Conservation (phyloP, 768 basidiomycete genomes). For the Jaapia argillacea region DNA sequence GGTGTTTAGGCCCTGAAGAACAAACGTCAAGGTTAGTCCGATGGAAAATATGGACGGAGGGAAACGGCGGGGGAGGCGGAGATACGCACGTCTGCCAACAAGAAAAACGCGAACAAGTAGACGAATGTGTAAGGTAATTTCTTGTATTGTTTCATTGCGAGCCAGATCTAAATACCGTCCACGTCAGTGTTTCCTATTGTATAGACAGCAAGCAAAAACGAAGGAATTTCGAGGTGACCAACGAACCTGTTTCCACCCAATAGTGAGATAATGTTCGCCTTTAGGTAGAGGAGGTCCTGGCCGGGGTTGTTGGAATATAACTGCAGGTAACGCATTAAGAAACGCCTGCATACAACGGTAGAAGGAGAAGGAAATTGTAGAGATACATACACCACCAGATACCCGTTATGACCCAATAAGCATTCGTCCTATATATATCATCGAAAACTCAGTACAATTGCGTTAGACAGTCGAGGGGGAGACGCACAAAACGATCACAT, state of each 20-base stretch:
- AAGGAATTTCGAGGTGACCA: constrained; percentile 1
- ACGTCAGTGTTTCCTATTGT: constrained; percentile 22
- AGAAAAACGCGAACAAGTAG: constrained; percentile 68
- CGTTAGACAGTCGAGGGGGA: neutral
- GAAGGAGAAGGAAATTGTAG: no score
- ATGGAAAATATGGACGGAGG: neutral
- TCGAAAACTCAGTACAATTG: neutral
- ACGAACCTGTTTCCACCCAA: constrained; percentile 85
- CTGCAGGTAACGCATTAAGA: no score
- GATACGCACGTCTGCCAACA: constrained; percentile 62
- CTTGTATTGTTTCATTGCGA: constrained; percentile 64
- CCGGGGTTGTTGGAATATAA: constrained; percentile 78
- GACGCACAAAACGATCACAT: constrained; percentile 57
- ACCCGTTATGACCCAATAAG: constrained; percentile 69
- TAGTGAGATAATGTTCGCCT: constrained; percentile 65
- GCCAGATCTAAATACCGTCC: no score
- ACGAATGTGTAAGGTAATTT: constrained; percentile 74
- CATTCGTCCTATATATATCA: constrained; percentile 41
- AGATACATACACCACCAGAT: constrained; percentile 77
- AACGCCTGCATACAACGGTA: neutral
- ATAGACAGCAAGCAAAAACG: neutral
- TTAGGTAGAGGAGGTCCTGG: constrained; percentile 73
- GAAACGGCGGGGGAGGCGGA: neutral
- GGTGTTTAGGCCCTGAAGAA: constrained; percentile 62
- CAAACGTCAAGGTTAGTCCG: neutral